Conservation (phyloP, 441 rosid species). For the Erysimum cheiri region DNA sequence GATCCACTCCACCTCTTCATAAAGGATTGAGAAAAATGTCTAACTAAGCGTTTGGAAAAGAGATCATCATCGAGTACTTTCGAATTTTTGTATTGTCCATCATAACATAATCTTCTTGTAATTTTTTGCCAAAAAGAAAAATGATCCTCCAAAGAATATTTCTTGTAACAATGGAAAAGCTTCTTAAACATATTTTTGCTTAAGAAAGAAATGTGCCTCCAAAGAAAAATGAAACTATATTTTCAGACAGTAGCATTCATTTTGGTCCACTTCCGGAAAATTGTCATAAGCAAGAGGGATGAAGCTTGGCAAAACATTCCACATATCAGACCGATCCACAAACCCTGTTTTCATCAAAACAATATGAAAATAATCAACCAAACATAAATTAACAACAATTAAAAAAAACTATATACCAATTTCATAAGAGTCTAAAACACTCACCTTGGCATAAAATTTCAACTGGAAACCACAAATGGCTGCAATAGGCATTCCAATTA, state of each 20-base stretch:
- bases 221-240: not conserved
- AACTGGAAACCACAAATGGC: slow-evolving; percentile 56
- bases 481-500: slow-evolving; percentile 62
- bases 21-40: too few species aligned
- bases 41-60: too few species aligned
- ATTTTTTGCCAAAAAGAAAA: too few species aligned
- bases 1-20: too few species aligned
- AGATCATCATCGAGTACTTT: too few species aligned
- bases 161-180: too few species aligned
- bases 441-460: slow-evolving; percentile 55
- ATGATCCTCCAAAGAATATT: too few species aligned
- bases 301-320: slow-evolving; percentile 55
- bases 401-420: not conserved
- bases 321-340: slow-evolving; percentile 71
- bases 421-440: not conserved
- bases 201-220: not conserved
- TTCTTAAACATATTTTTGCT: not conserved
- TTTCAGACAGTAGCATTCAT: slow-evolving; percentile 26
- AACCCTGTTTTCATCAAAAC: slow-evolving; percentile 53
- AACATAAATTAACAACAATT: not conserved
- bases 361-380: not conserved
- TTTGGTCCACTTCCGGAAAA: slow-evolving; percentile 54
- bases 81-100: too few species aligned
- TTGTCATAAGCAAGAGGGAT: slow-evolving; percentile 51
- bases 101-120: too few species aligned